Conservation (phyloP, 2,329 filamentous ascomycete genomes). For the Alternaria arbusti region DNA sequence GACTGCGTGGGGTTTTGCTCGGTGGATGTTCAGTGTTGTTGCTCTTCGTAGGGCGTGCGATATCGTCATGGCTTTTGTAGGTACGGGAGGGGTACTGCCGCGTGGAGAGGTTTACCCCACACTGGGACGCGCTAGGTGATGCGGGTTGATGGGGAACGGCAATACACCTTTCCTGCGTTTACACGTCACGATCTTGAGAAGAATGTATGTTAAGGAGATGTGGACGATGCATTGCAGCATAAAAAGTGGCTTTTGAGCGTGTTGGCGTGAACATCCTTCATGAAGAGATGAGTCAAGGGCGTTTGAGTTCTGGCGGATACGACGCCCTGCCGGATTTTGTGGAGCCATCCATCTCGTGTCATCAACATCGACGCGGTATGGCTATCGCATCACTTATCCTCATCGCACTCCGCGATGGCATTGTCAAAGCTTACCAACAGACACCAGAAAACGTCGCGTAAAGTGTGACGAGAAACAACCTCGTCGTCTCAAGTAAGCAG, state of each 20-base stretch:
- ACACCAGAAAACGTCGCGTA: background rate
- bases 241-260: background rate
- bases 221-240: background rate
- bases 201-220: fast-evolving
- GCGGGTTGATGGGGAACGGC: background rate
- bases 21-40: background rate
- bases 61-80: constrained; percentile 21
- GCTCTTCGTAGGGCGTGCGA: constrained; percentile 5
- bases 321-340: background rate
- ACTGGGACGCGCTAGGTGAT: constrained; percentile 17
- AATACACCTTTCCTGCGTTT: background rate
- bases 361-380: background rate
- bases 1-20: background rate
- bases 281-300: background rate
- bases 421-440: background rate
- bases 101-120: constrained; percentile 23
- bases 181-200: background rate
- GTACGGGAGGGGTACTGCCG: constrained; percentile 3
- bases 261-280: background rate
- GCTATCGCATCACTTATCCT: background rate
- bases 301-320: background rate
- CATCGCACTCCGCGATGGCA: background rate
- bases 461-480: background rate
- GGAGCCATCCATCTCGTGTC: background rate
- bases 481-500: background rate